Percentiles rank a stretch among this genome's conserved stretches.
Evolutionary conservation across 768 basidiomycete species (phyloP).

Genomic region (Mycena galericulata): DNA sequence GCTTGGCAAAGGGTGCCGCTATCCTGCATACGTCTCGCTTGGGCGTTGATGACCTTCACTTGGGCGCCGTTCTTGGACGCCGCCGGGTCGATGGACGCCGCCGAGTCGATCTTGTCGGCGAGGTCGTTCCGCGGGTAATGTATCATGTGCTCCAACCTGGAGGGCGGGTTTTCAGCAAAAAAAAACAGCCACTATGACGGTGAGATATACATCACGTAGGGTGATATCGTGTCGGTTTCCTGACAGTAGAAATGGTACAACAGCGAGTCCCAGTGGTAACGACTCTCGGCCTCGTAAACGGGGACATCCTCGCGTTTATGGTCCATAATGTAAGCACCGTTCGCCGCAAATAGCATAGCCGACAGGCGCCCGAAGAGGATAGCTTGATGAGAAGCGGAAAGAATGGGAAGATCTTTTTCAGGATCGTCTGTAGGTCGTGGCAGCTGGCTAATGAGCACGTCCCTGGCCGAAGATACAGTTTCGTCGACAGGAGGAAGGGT

Average conservation of each 20-base stretch:
- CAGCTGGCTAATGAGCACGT: no score
- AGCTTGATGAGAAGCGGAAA: background rate
- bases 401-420: no score
- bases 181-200: no score
- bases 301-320: background rate
- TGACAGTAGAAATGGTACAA: background rate
- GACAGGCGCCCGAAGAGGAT: background rate
- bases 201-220: constrained; percentile 8
- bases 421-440: no score
- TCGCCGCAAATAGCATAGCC: background rate
- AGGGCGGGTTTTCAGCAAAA: background rate
- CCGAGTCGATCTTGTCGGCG: no score
- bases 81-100: no score
- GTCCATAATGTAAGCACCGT: background rate
- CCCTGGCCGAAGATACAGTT: no score
- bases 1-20: no score
- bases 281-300: constrained; percentile 14
- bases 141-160: background rate
- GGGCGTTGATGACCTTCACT: no score
- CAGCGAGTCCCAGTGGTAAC: constrained; percentile 26
- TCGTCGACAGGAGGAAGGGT: no score
- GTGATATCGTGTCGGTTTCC: background rate
- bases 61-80: no score
- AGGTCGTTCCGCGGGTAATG: constrained; percentile 3
- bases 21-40: no score